phyloP scores from a whole-genome alignment of 1,284 basidiomycete species.

The Moesziomyces globuligerus region DNA sequence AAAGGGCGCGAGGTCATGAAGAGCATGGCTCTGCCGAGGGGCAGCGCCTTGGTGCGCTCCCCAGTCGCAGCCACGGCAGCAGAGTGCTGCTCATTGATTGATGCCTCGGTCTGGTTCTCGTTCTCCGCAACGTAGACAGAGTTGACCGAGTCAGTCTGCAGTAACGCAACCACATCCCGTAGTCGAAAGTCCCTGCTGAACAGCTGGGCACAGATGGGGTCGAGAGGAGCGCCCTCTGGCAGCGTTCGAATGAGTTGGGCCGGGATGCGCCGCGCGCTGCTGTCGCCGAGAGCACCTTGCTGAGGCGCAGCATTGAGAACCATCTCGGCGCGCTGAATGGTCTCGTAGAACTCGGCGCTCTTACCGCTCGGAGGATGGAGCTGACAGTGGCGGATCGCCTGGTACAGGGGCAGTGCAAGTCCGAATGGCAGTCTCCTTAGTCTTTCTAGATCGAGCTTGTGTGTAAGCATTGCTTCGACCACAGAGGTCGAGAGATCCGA shows the following conservation, averaged over 20 bases:
- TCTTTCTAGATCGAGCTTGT: constrained; percentile 71
- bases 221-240: constrained; percentile 41
- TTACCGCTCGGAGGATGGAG: constrained; percentile 79
- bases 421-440: constrained; percentile 74
- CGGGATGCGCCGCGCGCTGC: constrained; percentile 9
- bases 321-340: constrained; percentile 83
- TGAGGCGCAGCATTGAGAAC: constrained; percentile 49
- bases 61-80: constrained; percentile 33
- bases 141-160: constrained; percentile 49
- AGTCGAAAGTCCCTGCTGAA: constrained; percentile 61
- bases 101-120: constrained; percentile 47
- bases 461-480: constrained; percentile 74
- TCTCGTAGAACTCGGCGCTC: constrained; percentile 76
- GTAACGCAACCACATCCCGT: constrained; percentile 61
- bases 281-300: constrained; percentile 14
- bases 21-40: constrained; percentile 61
- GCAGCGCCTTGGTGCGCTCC: constrained; percentile 60
- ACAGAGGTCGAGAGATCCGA: constrained; percentile 66
- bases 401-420: constrained; percentile 80
- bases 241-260: constrained; percentile 27
- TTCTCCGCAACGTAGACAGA: constrained; percentile 42
- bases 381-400: constrained; percentile 83
- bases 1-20: constrained; percentile 54
- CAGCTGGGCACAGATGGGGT: constrained; percentile 58
- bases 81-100: constrained; percentile 42